Conservation (phyloP, 1,284 basidiomycete species). For the Cryptococcus sp. region DNA sequence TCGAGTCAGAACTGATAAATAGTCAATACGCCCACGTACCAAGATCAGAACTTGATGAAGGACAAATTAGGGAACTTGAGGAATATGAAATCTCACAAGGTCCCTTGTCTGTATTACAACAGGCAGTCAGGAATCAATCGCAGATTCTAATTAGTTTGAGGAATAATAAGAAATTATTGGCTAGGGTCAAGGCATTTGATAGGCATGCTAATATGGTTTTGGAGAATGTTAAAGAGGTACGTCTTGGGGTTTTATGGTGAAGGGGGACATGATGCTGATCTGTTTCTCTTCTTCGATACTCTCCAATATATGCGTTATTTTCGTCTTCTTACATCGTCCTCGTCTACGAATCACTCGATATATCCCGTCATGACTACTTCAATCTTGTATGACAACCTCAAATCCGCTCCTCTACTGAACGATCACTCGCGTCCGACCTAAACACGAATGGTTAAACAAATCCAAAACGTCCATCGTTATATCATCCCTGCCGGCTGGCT, state of each 20-base stretch:
- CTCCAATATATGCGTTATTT: not conserved
- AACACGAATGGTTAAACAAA: too few relatives aligned
- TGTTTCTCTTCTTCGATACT: not conserved
- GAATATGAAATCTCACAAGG: constrained; percentile 97
- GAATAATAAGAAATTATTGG: constrained; percentile 98
- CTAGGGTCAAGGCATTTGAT: constrained; percentile 98
- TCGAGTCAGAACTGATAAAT: not conserved
- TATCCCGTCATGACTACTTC: too few relatives aligned
- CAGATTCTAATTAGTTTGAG: constrained; percentile 95
- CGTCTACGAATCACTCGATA: too few relatives aligned
- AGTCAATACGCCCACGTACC: constrained; percentile 97
- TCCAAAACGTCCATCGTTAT: too few relatives aligned
- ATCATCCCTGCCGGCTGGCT: too few relatives aligned
- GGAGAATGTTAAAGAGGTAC: constrained; percentile 93
- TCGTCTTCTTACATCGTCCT: not conserved
- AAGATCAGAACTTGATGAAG: constrained; percentile 96
- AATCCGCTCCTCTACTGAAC: too few relatives aligned
- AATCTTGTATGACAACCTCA: too few relatives aligned
- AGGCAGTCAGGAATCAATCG: constrained; percentile 94
- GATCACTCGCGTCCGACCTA: too few relatives aligned
- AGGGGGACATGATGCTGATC: not conserved
- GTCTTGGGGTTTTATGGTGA: constrained; percentile 13
- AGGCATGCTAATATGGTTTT: constrained; percentile 98
- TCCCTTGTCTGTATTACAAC: constrained; percentile 94
- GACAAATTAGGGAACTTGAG: constrained; percentile 89